Evolutionary conservation across 805 yeast species (phyloP), one percentile per base, ranked within the genome.

Genomic region (Metschnikowia henanensis): DNA sequence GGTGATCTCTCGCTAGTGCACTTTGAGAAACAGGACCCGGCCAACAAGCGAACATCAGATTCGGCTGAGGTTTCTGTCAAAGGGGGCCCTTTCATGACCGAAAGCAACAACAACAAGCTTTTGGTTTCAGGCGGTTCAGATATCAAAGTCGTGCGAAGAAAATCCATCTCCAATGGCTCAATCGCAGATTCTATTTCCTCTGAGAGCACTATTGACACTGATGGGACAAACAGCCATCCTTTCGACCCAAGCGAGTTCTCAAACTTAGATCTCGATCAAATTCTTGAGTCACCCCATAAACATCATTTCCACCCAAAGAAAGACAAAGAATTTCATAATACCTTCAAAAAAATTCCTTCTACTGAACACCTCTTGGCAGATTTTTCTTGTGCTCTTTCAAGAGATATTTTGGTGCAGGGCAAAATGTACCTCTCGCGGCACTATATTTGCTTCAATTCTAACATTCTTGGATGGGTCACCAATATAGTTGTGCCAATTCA

Each of bases 341-440:
- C 75, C 13, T 84, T 84, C 60, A 75, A 78, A 33, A 74, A 75
- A 34, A 56, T 83, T 1, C 77, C 80, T 3, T 43, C 62, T 1
- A 60, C 57, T 21, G 91, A 84, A 53, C 61, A 70, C 23, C 66
- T 83, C n/a, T 67, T 83, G 31, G 80, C 75, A 21, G 88, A 82
- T 50, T 79, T 68, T 54, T 73, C 80, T 16, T 83, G 90, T 65
- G 90, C 90, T 0, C 66, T 77, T 23, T 80, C 82, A 16, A 72
- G 76, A 41, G 90, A 84, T 52, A 80, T 84, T 30, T 62, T 84
- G 25, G 70, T 82, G 15, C 91, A 84, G 49, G 91, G 91, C 15
- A 73, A 77, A 48, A 56, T 84, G 57, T 84, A 79, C 59, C 61
- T 84, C 6, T 72, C 81, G 32, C 79, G 79, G 43, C 66, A 70